These are phyloP conservation scores for Mallotus nudiflorus DNA, from an alignment of 345 rosid genomes.

Conservation along the genomic window DNA sequence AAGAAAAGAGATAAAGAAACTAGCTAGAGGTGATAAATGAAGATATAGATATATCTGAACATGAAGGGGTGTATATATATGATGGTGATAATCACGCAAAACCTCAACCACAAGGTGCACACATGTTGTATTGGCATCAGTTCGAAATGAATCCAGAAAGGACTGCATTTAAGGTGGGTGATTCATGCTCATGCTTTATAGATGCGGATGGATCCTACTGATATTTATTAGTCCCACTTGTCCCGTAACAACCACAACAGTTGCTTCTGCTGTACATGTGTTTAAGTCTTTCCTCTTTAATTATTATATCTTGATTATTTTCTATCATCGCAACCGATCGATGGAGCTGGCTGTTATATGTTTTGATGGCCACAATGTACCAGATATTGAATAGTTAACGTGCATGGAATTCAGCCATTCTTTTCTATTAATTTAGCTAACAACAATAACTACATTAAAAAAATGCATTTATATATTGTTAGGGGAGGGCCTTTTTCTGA, in stretches of 20 bases:
- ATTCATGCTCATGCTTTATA: not conserved
- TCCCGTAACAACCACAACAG: not conserved
- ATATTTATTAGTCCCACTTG: not conserved
- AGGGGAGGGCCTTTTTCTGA: too few relatives aligned
- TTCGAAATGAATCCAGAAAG: not conserved
- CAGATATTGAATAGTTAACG: too few relatives aligned
- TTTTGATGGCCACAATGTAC: too few relatives aligned
- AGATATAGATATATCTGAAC: not conserved
- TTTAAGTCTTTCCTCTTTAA: not conserved
- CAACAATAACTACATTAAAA: too few relatives aligned
- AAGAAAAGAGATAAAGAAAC: not conserved
- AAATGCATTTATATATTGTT: too few relatives aligned
- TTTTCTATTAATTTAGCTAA: too few relatives aligned
- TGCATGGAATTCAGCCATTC: too few relatives aligned
- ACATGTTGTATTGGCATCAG: not conserved
- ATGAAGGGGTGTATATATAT: not conserved
- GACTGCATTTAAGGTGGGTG: not conserved
- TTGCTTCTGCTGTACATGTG: not conserved
- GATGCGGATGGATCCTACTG: not conserved
- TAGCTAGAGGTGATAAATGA: not conserved
- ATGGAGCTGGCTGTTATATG: too few relatives aligned
- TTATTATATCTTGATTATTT: too few relatives aligned
- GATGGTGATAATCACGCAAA: constrained; percentile 2
- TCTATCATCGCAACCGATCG: too few relatives aligned
- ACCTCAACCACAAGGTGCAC: not conserved